Conservation (phyloP, 208 protist species). For the Sergeia podlipaevii region DNA sequence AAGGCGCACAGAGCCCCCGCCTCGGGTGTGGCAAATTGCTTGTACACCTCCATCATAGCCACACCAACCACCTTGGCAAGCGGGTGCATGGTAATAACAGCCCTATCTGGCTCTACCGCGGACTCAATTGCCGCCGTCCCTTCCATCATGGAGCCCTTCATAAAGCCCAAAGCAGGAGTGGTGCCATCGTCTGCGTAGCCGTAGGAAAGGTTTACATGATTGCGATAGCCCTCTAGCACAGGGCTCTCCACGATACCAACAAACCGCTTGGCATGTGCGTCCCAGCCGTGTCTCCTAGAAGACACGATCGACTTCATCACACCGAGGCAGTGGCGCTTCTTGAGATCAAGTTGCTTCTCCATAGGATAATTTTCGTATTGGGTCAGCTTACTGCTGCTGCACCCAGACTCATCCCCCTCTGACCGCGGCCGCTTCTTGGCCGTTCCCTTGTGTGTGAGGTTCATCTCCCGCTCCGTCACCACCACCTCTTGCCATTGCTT, state of each 20-base stretch:
- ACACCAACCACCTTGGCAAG: conserved; percentile 49
- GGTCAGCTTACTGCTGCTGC: conserved; percentile 45
- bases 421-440: conserved; percentile 38
- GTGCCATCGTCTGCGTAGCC: conserved; percentile 52
- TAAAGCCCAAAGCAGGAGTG: conserved; percentile 58
- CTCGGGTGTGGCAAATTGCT: conserved; percentile 21
- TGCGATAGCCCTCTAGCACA: conserved; percentile 79
- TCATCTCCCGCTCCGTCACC: conserved; percentile 53
- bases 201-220: conserved; percentile 90
- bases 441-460: conserved; percentile 75
- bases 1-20: conserved; percentile 48
- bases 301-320: conserved; percentile 54
- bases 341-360: conserved; percentile 73
- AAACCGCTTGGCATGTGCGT: conserved; percentile 34
- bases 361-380: conserved; percentile 68
- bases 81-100: conserved; percentile 63
- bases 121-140: conserved; percentile 60
- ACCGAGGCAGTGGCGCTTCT: conserved; percentile 62
- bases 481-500: conserved; percentile 48
- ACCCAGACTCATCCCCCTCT: conserved; percentile 12
- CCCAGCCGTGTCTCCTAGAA: conserved; percentile 20
- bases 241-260: conserved; percentile 74
- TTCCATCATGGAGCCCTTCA: conserved; percentile 72
- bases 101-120: conserved; percentile 30
- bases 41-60: conserved; percentile 44